Evolutionary conservation across 2,329 filamentous ascomycete species (phyloP), one percentile per base, ranked within the genome.

Genomic region (Aureobasidium sp.): DNA sequence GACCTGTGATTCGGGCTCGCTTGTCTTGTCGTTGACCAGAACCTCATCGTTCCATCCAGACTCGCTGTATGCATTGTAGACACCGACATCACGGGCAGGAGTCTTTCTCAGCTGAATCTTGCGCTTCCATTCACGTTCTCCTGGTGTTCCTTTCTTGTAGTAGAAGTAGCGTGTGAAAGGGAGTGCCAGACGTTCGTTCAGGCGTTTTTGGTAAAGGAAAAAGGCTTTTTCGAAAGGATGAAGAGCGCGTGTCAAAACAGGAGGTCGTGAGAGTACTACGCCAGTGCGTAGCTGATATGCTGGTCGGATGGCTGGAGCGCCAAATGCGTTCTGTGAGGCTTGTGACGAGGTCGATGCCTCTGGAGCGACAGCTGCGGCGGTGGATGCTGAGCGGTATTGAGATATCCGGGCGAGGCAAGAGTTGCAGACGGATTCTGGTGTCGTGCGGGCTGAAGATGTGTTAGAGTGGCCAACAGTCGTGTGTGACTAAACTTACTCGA

Each of bases 141-240:
- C 82, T 1, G 92, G 87, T 12, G 92, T 96, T 72, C 90, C 90
- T 68, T 87, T 87, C 80, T 96, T 96, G 84, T 92, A 96, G 82
- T 96, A 99, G 78, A 97, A 94, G 73, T 89, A 89, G 67, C 89
- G 86, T 62, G 89, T 89, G 75, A 97, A 99, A 1, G 92, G 90
- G 5, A 94, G 83, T 24, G 87, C 86, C 59, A 96, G 82, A 47
- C 94, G 89, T 81, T 99, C 94, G 76, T 97, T 96, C 64, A 99
- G 83, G 15, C 94, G 91, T 70, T 93, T 93, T 79, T 99, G 94
- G 79, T 99, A 99, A 74, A 99, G 92, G 81, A 88, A 96, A 78
- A 88, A 97, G 66, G 93, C 83, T 72, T 91, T 89, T 76, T 99
- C 94, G 76, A 99, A 97, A 13, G 90, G 82, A 37, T 89, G 89